Base-by-base conservation (phyloP, 1,139 yeast species). In the Waltiozyma sp. region DNA sequence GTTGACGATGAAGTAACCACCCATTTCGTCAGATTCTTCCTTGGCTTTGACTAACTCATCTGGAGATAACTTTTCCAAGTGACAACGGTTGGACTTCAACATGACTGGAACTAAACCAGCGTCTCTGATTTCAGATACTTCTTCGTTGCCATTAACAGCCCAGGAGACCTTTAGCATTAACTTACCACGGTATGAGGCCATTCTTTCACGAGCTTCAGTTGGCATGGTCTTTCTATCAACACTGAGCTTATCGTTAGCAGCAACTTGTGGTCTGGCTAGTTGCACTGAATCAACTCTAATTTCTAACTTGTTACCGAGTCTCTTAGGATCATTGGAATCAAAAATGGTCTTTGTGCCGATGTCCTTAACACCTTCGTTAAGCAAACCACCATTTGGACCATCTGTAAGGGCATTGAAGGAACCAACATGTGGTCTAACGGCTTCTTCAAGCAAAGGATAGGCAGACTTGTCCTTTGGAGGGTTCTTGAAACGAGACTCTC, bases 1-100 rank as follows among this genome's bases (percentile, higher is more conserved):
- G 61, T 91, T 91, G 47, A 91, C 91, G 53, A 91, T 77, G 62
- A 93, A 91, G 63, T 91, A 91, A 33, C 98, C 99, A 49, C 99
- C 98, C 49, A 88, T 68, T 62, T 91, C 99, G 61, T 93, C 98
- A 38, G 88, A 75, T 63, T 93, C 98, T 65, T 91, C 99, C 60
- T 82, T 82, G 46, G 70, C 72, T 21, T 72, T 66, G 15, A 91
- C 93, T 52, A 93, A 69, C 54, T 88, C 86, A 36, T 76, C 71
- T 18, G 98, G 97, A 1, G 93, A 74, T 63, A 87, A 60, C 45
- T 79, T 80, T 58, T 86, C 84, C 51, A 91, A 70, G 62, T 91
- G 96, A 63, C 99, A 91, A 64, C 95, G 74, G 62, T 89, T 88
- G 39, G 93, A 73, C 56, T 80, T 77, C 52, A 91, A 68, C 98